Conservation (phyloP, 495 filamentous ascomycete species). For the Opeltia flavorubescens region DNA sequence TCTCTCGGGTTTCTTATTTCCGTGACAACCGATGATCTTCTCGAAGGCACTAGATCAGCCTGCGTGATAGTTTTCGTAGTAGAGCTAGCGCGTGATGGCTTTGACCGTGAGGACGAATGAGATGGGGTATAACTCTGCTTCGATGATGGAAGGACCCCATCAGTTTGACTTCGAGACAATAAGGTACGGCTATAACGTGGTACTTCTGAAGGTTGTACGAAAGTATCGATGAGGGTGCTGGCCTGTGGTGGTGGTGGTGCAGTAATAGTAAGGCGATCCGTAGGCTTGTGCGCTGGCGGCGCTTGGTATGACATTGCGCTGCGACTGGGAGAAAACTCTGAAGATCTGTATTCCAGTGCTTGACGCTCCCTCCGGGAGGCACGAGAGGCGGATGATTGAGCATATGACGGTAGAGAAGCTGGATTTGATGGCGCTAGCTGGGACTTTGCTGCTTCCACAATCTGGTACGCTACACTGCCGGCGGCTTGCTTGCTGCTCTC, state of each 20-base stretch:
- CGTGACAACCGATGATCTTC: constrained; percentile 4
- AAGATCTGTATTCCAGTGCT: constrained; percentile 30
- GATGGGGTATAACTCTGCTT: constrained; percentile 6
- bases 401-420: constrained; percentile 20
- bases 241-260: constrained; percentile 19
- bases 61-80: constrained; percentile 17
- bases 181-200: constrained; percentile 5
- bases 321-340: constrained; percentile 19
- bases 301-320: constrained; percentile 30
- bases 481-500: constrained; percentile 24
- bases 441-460: constrained; percentile 31
- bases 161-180: constrained; percentile 6
- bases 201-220: constrained; percentile 15
- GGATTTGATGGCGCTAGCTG: constrained; percentile 23
- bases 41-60: constrained; percentile 13
- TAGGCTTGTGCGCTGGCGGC: constrained; percentile 20
- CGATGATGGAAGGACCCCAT: constrained; percentile 2
- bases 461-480: constrained; percentile 20
- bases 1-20: constrained; percentile 17
- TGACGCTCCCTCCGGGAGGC: constrained; percentile 25
- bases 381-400: constrained; percentile 23
- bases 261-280: constrained; percentile 24
- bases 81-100: constrained; percentile 5
- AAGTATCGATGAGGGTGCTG: constrained; percentile 13
- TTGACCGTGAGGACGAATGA: constrained; percentile 9